Evolutionary conservation across 2,329 filamentous ascomycete species (phyloP).

Genomic region (Botrytis pseudocinerea): DNA sequence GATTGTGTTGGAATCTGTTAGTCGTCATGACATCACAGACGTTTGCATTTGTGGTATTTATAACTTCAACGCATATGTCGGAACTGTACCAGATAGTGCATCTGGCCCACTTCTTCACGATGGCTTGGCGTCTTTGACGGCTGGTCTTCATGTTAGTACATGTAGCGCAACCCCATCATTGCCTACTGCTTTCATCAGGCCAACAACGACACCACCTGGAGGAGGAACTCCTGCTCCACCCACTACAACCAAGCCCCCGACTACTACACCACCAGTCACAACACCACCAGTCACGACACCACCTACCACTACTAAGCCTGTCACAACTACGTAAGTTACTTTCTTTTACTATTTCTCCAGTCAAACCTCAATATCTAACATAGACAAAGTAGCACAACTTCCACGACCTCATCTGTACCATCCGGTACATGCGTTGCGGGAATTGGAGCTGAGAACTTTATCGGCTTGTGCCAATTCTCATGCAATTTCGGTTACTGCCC

Average conservation of each 20-base stretch:
- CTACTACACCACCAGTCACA: background rate
- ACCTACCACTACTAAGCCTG: constrained; percentile 20
- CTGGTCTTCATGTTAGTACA: constrained; percentile 40
- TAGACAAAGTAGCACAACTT: background rate
- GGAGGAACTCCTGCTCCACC: constrained; percentile 17
- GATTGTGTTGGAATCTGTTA: constrained; percentile 28
- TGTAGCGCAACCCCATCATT: constrained; percentile 41
- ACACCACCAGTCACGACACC: background rate
- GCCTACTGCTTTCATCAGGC: constrained; percentile 33
- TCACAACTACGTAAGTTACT: constrained; percentile 11
- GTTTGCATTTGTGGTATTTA: constrained; percentile 33
- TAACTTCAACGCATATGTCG: constrained; percentile 36
- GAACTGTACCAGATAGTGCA: constrained; percentile 27
- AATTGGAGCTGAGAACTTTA: constrained; percentile 41
- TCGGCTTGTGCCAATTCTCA: constrained; percentile 42
- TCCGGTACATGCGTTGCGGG: constrained; percentile 29
- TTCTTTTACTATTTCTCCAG: no score
- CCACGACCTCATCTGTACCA: constrained; percentile 14
- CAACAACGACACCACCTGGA: constrained; percentile 27
- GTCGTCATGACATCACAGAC: constrained; percentile 29
- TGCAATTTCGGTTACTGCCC: constrained; percentile 35
- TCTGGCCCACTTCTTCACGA: constrained; percentile 36
- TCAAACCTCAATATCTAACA: background rate
- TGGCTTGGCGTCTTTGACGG: constrained; percentile 38
- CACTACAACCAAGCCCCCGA: constrained; percentile 21